Evolutionary conservation across 345 rosid genomes (phyloP).

Genomic region (Salix caprea): DNA sequence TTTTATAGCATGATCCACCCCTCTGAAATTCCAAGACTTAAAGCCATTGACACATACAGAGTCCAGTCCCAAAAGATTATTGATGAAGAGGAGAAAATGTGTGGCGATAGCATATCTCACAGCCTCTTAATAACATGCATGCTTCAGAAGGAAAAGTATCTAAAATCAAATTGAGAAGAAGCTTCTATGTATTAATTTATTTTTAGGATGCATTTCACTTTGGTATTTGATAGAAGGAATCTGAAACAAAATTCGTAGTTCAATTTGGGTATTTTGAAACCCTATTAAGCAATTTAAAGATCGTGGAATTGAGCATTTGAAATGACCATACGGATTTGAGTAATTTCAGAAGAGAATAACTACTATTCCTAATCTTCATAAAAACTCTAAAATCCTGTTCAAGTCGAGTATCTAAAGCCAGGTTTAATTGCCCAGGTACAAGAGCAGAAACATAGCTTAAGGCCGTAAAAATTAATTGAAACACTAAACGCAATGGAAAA

Average conservation of each 20-base stretch:
- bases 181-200: background rate
- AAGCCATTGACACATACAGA: background rate
- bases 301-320: background rate
- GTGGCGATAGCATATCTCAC: background rate
- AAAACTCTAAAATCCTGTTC: background rate
- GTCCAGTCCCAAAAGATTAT: background rate
- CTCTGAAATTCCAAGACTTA: background rate
- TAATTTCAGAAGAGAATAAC: background rate
- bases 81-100: background rate
- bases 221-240: background rate
- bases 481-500: background rate
- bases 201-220: background rate
- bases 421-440: background rate
- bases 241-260: background rate
- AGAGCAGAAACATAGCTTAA: background rate
- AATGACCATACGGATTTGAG: background rate
- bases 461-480: background rate
- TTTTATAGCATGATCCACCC: background rate
- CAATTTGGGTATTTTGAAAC: background rate
- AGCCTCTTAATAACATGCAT: background rate
- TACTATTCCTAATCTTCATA: background rate
- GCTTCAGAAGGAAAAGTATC: background rate
- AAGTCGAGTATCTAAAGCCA: background rate
- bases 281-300: background rate
- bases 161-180: background rate